Conservation (phyloP, 345 rosid species). For the Acer campestre region DNA sequence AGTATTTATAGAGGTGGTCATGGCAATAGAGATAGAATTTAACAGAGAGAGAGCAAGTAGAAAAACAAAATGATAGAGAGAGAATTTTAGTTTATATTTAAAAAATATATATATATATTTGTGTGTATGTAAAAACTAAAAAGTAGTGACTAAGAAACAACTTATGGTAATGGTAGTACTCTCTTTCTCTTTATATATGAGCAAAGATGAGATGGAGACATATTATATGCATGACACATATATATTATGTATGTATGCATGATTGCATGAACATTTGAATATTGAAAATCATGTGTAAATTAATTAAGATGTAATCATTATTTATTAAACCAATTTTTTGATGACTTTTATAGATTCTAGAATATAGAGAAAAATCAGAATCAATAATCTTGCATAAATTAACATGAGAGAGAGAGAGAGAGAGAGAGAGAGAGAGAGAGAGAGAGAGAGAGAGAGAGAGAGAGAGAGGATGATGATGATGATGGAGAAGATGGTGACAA, state of each 20-base stretch:
- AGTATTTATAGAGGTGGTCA: conserved; percentile 15
- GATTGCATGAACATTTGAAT: background rate
- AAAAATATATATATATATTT: background rate
- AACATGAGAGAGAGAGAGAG: background rate
- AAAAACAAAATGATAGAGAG: background rate
- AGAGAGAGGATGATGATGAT: conserved; percentile 17
- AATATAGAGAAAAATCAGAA: background rate
- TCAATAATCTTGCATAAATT: background rate
- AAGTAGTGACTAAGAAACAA: background rate
- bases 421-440: background rate
- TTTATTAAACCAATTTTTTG: background rate
- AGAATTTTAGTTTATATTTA: background rate
- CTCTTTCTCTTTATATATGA: no score
- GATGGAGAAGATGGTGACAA: conserved; percentile 27
- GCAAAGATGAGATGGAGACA: no score
- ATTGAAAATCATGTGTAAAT: background rate
- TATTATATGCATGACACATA: no score
- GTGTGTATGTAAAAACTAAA: no score
- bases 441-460: background rate
- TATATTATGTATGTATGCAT: background rate
- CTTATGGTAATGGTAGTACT: background rate
- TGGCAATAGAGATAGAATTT: background rate
- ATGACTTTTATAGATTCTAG: background rate
- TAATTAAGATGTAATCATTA: background rate
- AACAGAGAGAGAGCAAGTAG: background rate